Evolutionary conservation across 768 basidiomycete genomes (phyloP).

Genomic region (Lactarius quietus): DNA sequence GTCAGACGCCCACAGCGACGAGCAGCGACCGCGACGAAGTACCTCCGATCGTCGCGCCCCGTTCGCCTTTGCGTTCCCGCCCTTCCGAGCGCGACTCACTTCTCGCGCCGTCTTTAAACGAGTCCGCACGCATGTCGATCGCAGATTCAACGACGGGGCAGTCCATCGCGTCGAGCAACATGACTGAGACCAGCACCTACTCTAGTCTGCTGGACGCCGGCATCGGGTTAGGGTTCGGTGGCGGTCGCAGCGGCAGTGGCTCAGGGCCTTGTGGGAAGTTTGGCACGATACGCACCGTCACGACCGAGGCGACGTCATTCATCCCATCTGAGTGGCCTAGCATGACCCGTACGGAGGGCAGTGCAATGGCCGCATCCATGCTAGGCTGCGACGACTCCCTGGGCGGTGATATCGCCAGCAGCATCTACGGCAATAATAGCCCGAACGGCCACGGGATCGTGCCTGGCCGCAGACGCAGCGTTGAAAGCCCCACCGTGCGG

Average conservation of each 20-base stretch:
- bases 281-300: slow-evolving; percentile 77
- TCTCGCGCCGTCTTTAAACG: slow-evolving; percentile 9
- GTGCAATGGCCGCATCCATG: slow-evolving; percentile 39
- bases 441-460: not conserved
- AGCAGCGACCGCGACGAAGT: slow-evolving; percentile 38
- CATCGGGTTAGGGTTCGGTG: slow-evolving; percentile 27
- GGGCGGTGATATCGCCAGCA: slow-evolving; percentile 33
- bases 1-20: slow-evolving; percentile 23
- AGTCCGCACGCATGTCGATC: slow-evolving; percentile 29
- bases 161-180: slow-evolving; percentile 58
- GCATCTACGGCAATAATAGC: slow-evolving; percentile 3
- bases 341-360: slow-evolving; percentile 62
- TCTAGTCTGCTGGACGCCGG: slow-evolving; percentile 58
- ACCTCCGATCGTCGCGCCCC: slow-evolving; percentile 43
- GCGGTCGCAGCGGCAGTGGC: slow-evolving; percentile 30
- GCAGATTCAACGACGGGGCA: slow-evolving; percentile 51
- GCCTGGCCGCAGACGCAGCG: slow-evolving; percentile 18
- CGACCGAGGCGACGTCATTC: slow-evolving; percentile 73
- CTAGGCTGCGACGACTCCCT: slow-evolving; percentile 45
- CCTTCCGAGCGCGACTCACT: slow-evolving; percentile 26
- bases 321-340: slow-evolving; percentile 55
- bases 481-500: slow-evolving; percentile 26
- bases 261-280: slow-evolving; percentile 50
- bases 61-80: slow-evolving; percentile 50
- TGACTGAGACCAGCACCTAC: slow-evolving; percentile 52